Conservation (phyloP, 192 early-diverging fungal genomes). For the Entomortierella parvispora region DNA sequence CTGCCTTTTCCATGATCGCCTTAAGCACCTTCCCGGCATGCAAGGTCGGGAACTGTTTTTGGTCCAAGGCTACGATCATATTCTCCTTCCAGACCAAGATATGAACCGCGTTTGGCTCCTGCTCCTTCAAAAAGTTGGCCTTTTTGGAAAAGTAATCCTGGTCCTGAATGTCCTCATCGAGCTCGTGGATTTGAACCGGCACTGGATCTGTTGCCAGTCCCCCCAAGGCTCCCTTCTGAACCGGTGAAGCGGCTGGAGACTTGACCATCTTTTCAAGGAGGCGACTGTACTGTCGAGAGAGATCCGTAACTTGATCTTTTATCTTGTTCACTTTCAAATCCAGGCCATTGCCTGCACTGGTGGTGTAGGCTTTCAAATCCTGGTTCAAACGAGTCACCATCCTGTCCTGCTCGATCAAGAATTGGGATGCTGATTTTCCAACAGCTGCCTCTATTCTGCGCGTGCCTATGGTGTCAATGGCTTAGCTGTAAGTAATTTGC, state of each 20-base stretch:
- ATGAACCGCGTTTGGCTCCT: conserved; percentile 45
- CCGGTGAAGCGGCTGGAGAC: conserved; percentile 18
- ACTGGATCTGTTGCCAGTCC: not conserved
- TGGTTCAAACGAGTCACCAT: conserved; percentile 54
- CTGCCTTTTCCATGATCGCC: conserved; percentile 51
- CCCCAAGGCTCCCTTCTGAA: conserved; percentile 15
- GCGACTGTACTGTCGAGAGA: conserved; percentile 47
- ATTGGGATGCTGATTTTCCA: conserved; percentile 52
- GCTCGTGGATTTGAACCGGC: conserved; percentile 38
- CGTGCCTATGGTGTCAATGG: no score
- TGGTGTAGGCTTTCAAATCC: conserved; percentile 40
- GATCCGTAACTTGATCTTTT: conserved; percentile 51
- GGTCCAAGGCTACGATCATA: conserved; percentile 54
- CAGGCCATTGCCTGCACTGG: conserved; percentile 47
- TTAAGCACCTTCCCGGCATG: conserved; percentile 54
- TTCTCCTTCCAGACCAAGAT: conserved; percentile 55
- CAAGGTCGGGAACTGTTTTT: conserved; percentile 18
- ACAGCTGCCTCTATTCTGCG: conserved; percentile 71
- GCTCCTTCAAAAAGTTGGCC: conserved; percentile 56
- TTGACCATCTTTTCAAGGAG: conserved; percentile 56
- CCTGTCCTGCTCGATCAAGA: conserved; percentile 56
- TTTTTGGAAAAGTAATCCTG: conserved; percentile 54
- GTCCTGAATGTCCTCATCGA: conserved; percentile 52
- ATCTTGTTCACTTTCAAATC: conserved; percentile 56
- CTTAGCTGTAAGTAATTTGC: no score